phyloP scores from a whole-genome alignment of 2,329 filamentous ascomycete genomes.

The Aspergillus eucalypticola region DNA sequence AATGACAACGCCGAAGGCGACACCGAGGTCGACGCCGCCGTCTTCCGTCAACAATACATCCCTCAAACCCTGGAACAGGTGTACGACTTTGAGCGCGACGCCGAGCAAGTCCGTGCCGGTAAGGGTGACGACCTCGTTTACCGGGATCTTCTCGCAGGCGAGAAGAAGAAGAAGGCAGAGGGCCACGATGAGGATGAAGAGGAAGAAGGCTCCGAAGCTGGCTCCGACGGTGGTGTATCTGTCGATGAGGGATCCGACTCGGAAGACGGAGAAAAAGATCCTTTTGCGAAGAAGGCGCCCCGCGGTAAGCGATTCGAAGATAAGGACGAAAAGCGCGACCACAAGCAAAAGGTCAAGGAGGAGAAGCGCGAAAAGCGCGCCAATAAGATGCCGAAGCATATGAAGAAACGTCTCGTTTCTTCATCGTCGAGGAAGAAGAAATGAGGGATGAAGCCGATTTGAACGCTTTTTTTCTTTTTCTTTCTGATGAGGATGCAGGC shows the following conservation, averaged over 20 bases:
- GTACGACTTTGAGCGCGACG: slow-evolving; percentile 92
- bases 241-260: slow-evolving; percentile 33
- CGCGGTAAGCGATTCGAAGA: slow-evolving; percentile 85
- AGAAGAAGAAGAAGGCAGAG: slow-evolving; percentile 31
- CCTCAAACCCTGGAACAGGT: slow-evolving; percentile 94
- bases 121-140: slow-evolving; percentile 80
- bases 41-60: slow-evolving; percentile 95
- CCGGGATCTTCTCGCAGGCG: slow-evolving; percentile 75
- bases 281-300: slow-evolving; percentile 67
- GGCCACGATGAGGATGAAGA: slow-evolving; percentile 34
- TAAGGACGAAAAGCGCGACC: slow-evolving; percentile 83
- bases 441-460: slow-evolving; percentile 17
- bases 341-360: slow-evolving; percentile 91
- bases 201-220: slow-evolving; percentile 31
- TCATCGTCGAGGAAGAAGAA: slow-evolving; percentile 39
- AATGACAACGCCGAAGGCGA: slow-evolving; percentile 52
- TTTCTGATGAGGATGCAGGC: too few relatives aligned
- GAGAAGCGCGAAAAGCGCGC: slow-evolving; percentile 91
- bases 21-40: slow-evolving; percentile 74
- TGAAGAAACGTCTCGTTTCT: slow-evolving; percentile 69
- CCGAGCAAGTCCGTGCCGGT: slow-evolving; percentile 71
- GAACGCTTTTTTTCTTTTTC: too few relatives aligned
- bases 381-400: slow-evolving; percentile 92
- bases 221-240: slow-evolving; percentile 39
- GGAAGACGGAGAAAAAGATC: slow-evolving; percentile 45